Evolutionary conservation across 768 basidiomycete species (phyloP).

Genomic region (Hericium erinaceus): DNA sequence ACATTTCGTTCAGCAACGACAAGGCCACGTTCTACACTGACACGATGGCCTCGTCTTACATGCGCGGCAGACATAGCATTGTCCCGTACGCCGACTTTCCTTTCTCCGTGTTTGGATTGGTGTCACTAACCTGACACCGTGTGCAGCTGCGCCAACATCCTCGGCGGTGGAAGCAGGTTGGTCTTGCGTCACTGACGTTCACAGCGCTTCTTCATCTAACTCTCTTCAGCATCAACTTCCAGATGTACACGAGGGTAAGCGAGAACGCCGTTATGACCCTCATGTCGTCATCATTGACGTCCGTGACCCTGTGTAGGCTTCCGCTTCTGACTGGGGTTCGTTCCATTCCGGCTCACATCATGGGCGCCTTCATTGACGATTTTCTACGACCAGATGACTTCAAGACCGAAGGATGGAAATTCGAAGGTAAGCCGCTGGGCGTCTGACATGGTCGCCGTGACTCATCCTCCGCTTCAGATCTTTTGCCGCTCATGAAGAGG

Average conservation of each 20-base stretch:
- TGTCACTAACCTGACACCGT: not conserved
- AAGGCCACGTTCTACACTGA: constrained; percentile 69
- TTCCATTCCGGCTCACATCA: not conserved
- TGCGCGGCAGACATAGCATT: constrained; percentile 57
- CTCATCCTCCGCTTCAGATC: constrained; percentile 30
- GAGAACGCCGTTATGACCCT: not conserved
- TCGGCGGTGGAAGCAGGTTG: constrained; percentile 15
- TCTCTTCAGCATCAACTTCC: constrained; percentile 58
- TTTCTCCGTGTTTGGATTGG: not conserved
- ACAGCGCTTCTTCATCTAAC: not conserved
- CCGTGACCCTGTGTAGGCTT: constrained; percentile 36
- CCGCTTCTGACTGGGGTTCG: constrained; percentile 62
- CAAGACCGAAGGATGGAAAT: constrained; percentile 61
- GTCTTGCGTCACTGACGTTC: not conserved
- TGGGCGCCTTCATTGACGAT: not conserved
- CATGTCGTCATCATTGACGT: not conserved
- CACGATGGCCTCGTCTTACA: constrained; percentile 42
- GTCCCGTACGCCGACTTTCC: constrained; percentile 42
- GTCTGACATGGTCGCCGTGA: not conserved
- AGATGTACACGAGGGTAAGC: constrained; percentile 24
- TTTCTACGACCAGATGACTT: constrained; percentile 44
- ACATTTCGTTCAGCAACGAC: constrained; percentile 42
- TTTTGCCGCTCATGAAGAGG: constrained; percentile 65
- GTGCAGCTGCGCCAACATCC: constrained; percentile 48
- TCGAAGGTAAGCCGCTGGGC: constrained; percentile 33